Base-by-base conservation (phyloP, 345 rosid species). In the Nasturtium officinale region DNA sequence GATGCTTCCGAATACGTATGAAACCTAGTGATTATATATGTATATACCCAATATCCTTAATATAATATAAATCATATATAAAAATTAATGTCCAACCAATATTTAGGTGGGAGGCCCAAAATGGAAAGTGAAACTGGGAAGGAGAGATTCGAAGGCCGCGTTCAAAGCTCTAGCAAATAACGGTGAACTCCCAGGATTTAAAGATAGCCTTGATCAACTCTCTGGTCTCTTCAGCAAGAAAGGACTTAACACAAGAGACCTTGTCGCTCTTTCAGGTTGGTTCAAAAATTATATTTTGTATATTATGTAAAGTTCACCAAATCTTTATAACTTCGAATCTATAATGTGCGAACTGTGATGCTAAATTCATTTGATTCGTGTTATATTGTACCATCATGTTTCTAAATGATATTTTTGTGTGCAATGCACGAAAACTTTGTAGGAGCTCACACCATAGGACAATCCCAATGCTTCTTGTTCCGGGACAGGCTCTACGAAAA, bases 371-470 rank as follows among this genome's bases (percentile, higher is more conserved):
- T 20, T 37, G 16, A 7, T 16, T 4, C n/a, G 5, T 21, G 30
- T 60, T 60, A 60, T 3, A 18, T 0, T 2, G 18, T 25, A 42
- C 12, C 5, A 42, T 26, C 37, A 1, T 62, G 7, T 13, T 16
- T 46, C 40, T 29, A 10, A 63, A 16, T 46, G 42, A 28, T 2
- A 0, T 16, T 45, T 45, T 45, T 23, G 25, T 35, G 40, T 35
- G 12, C 40, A 33, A 37, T 11, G 38, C 18, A 43, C 3, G 26
- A 42, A 13, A 28, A 13, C 8, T 33, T 1, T 35, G 21, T 76
- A 71, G 79, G 90, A 47, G 76, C 83, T 21, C 87, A 86, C 37
- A 82, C 87, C 5, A 65, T 85, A 7, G 84, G 87, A 3, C 84
- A 80, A 60, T 86, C 87, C n/a, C 85, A 62, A 25, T 84, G 90